phyloP scores from a whole-genome alignment of 169 alveolate species.

The Cryptosporidium viatorum region DNA sequence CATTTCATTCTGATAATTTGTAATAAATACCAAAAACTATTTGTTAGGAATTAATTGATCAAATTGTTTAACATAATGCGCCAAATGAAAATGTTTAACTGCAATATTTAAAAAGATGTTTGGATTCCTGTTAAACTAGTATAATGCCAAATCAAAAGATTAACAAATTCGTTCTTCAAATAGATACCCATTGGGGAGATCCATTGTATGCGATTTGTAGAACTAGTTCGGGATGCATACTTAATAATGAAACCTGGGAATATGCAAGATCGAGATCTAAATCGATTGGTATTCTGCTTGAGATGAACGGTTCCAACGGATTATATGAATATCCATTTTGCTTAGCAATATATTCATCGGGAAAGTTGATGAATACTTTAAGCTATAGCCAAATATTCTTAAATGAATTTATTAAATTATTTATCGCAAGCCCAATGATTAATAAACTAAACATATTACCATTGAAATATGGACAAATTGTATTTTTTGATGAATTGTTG shows the following conservation, averaged over 20 bases:
- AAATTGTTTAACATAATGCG: not conserved
- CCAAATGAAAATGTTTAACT: not conserved
- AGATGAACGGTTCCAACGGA: not conserved
- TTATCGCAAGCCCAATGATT: slow-evolving; percentile 7
- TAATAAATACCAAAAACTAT: not conserved
- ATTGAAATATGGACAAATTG: slow-evolving; percentile 15
- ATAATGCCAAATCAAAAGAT: not conserved
- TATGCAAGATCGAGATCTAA: slow-evolving; percentile 32
- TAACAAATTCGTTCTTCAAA: slow-evolving; percentile 7
- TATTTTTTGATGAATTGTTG: slow-evolving; percentile 38
- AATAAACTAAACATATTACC: not conserved
- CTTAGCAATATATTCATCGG: slow-evolving; percentile 13
- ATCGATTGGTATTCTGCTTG: slow-evolving; percentile 41
- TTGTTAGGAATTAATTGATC: not conserved
- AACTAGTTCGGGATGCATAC: not conserved
- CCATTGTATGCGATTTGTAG: slow-evolving; percentile 9
- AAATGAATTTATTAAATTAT: not conserved
- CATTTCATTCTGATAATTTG: too few relatives aligned
- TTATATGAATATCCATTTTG: not conserved
- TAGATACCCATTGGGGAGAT: slow-evolving; percentile 48
- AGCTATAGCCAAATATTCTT: not conserved
- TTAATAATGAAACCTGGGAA: slow-evolving; percentile 26
- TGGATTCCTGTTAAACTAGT: not conserved
- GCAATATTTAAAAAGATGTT: not conserved
- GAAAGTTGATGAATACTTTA: slow-evolving; percentile 6